These are phyloP conservation scores for Coemansia asiatica DNA, from an alignment of 192 early-diverging fungal species.

Conservation along the genomic window DNA sequence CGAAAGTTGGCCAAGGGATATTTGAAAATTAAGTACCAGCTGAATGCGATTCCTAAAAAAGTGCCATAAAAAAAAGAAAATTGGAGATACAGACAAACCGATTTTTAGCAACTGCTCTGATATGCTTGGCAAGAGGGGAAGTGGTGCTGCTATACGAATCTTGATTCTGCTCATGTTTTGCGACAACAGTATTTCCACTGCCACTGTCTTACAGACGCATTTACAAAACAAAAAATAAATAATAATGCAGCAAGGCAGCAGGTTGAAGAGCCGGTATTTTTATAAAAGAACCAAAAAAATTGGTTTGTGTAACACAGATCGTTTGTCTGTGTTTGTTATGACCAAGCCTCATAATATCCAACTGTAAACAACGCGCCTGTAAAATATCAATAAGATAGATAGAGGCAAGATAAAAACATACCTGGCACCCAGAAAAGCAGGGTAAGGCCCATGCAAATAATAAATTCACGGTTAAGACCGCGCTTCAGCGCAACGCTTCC, in stretches of 20 bases:
- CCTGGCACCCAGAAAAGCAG: conserved; percentile 70
- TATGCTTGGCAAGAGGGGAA: no score
- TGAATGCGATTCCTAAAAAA: conserved; percentile 40
- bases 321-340: background rate
- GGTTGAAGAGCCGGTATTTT: no score
- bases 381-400: background rate
- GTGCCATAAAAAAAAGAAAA: conserved; percentile 14
- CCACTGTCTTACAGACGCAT: no score
- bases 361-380: background rate
- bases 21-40: conserved; percentile 53
- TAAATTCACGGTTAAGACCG: conserved; percentile 64
- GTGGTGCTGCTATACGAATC: no score
- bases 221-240: no score
- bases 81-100: background rate
- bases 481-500: conserved; percentile 65
- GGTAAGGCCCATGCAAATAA: conserved; percentile 69
- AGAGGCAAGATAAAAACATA: conserved; percentile 17
- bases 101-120: no score
- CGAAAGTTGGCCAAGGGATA: conserved; percentile 46
- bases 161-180: no score
- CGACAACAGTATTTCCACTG: no score
- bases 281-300: no score
- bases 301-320: no score
- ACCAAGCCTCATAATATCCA: background rate
- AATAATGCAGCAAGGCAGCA: no score